These are phyloP conservation scores for Tephrocybe rancida DNA, from an alignment of 768 basidiomycete genomes.

Conservation along the genomic window DNA sequence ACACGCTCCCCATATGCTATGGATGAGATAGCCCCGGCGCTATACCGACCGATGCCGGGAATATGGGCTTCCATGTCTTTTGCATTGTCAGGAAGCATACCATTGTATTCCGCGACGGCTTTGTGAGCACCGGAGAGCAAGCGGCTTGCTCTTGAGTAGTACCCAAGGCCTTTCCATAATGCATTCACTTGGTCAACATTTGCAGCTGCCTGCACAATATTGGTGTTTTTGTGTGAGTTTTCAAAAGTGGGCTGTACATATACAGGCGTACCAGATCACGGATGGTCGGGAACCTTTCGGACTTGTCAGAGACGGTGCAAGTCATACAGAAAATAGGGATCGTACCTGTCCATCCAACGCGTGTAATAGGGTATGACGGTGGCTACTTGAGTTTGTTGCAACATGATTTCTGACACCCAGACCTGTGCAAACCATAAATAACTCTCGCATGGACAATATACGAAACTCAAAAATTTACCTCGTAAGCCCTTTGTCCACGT, in stretches of 20 bases:
- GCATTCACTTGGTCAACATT: slow-evolving; percentile 85
- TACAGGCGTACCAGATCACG: slow-evolving; percentile 59
- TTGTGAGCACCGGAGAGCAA: slow-evolving; percentile 85
- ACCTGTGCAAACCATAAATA: slow-evolving; percentile 46
- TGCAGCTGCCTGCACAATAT: slow-evolving; percentile 55
- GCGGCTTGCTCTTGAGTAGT: slow-evolving; percentile 85
- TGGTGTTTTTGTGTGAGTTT: too few species aligned
- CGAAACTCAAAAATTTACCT: slow-evolving; percentile 49
- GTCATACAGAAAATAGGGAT: slow-evolving; percentile 9
- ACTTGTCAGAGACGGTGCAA: slow-evolving; percentile 5
- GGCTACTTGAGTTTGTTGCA: slow-evolving; percentile 93
- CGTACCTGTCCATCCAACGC: slow-evolving; percentile 82
- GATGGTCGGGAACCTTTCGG: slow-evolving; percentile 77
- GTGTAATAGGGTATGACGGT: slow-evolving; percentile 96
- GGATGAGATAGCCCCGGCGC: slow-evolving; percentile 81
- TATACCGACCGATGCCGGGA: slow-evolving; percentile 89
- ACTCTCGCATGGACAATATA: not conserved
- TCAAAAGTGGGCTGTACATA: not conserved
- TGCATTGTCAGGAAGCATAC: slow-evolving; percentile 79
- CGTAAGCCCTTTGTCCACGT: slow-evolving; percentile 87
- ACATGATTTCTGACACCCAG: slow-evolving; percentile 93
- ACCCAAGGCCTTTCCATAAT: slow-evolving; percentile 91
- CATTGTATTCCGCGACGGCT: slow-evolving; percentile 63
- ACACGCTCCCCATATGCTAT: slow-evolving; percentile 86
- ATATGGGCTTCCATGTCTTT: slow-evolving; percentile 80